Conservation (phyloP, 441 rosid genomes). For the Populus hybrid region DNA sequence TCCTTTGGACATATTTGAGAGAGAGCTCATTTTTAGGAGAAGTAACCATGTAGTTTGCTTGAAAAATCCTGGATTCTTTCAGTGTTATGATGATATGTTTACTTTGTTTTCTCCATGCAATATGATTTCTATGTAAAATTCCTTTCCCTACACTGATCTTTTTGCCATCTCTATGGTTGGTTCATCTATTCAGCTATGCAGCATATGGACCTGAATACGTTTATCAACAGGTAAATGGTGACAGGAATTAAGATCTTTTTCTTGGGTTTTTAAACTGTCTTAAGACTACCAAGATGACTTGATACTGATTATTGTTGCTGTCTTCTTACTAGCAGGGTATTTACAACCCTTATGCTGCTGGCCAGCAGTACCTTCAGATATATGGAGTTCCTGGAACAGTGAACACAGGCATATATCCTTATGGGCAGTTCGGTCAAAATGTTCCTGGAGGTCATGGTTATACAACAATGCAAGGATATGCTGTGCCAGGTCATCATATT, state of each 20-base stretch:
- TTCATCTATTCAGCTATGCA: constrained; percentile 53
- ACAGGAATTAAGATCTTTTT: neutral
- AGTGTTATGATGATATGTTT: neutral
- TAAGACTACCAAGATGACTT: constrained; percentile 16
- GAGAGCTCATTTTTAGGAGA: constrained; percentile 18
- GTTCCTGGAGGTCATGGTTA: constrained; percentile 68
- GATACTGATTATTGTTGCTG: constrained; percentile 7
- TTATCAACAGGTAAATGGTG: constrained; percentile 61
- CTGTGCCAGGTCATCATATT: constrained; percentile 73
- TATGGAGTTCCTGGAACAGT: constrained; percentile 73
- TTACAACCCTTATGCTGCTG: constrained; percentile 69
- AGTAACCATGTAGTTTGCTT: neutral
- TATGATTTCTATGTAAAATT: constrained; percentile 3
- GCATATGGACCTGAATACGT: constrained; percentile 72
- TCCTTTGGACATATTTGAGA: constrained; percentile 9
- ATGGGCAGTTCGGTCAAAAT: constrained; percentile 64
- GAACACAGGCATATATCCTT: constrained; percentile 64
- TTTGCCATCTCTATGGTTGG: neutral
- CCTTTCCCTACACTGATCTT: constrained; percentile 8
- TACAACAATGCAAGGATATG: constrained; percentile 66
- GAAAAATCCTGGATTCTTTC: neutral
- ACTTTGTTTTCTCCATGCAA: neutral
- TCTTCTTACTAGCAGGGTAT: constrained; percentile 47
- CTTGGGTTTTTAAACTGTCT: neutral
- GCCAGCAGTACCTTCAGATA: constrained; percentile 83